Percentiles rank a stretch among this genome's conserved stretches.
phyloP scores from a whole-genome alignment of 257 asterid species.

The Scutellaria baicalensis region DNA sequence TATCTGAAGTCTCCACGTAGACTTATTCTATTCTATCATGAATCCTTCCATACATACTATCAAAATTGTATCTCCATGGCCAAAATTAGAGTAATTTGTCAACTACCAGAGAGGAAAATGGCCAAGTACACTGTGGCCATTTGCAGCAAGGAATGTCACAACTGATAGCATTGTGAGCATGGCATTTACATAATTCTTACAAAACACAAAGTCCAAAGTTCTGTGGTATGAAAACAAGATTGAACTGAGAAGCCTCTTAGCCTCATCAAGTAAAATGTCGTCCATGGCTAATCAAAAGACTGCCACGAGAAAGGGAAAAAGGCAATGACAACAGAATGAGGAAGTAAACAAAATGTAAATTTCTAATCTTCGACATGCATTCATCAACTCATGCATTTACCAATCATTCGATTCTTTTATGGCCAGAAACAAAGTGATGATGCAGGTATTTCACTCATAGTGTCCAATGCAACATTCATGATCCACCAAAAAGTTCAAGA shows the following conservation, averaged over 20 bases:
- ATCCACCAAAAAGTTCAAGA: background rate
- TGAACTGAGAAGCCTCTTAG: background rate
- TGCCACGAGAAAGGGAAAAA: background rate
- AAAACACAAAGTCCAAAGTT: background rate
- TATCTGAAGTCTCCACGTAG: background rate
- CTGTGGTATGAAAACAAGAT: background rate
- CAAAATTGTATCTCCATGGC: background rate
- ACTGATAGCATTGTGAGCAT: background rate
- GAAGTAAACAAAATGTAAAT: background rate
- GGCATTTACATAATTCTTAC: background rate
- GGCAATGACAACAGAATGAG: background rate
- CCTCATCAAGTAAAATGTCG: background rate
- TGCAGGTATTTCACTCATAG: background rate
- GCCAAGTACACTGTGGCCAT: background rate
- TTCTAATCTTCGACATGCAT: no score
- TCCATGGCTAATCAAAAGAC: background rate
- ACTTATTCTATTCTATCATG: background rate
- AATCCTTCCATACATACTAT: background rate
- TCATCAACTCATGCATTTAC: background rate
- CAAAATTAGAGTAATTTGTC: background rate
- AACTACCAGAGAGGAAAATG: background rate
- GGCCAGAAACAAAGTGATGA: background rate
- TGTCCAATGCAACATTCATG: background rate
- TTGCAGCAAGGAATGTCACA: background rate
- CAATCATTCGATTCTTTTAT: background rate